Conservation (phyloP, 768 basidiomycete genomes). For the Glaciozyma antarctica region DNA sequence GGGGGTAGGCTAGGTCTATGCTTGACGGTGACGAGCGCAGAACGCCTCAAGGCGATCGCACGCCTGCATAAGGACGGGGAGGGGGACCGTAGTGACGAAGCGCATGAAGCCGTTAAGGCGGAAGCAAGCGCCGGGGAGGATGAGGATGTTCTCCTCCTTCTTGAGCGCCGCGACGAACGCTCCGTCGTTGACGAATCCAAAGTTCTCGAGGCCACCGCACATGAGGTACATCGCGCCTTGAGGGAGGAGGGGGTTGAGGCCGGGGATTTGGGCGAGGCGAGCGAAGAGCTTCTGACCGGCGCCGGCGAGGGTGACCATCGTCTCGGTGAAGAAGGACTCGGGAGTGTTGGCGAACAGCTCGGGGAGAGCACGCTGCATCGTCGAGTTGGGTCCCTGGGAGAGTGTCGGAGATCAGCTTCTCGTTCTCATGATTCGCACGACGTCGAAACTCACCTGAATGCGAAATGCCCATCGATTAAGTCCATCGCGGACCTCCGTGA, state of each 20-base stretch:
- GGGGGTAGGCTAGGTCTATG: background rate
- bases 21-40: constrained; percentile 18
- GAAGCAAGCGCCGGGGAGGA: constrained; percentile 25
- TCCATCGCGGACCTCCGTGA: constrained; percentile 31
- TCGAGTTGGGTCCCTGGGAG: constrained; percentile 35
- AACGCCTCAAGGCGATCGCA: constrained; percentile 29
- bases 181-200: constrained; percentile 21
- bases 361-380: constrained; percentile 29
- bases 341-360: constrained; percentile 30
- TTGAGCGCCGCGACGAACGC: constrained; percentile 21
- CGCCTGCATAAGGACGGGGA: constrained; percentile 21
- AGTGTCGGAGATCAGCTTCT: too few species aligned
- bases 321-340: constrained; percentile 24
- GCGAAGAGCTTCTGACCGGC: constrained; percentile 10
- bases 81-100: constrained; percentile 30
- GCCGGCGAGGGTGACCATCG: constrained; percentile 19
- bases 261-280: constrained; percentile 21
- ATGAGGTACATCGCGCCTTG: constrained; percentile 28
- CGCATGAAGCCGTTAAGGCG: constrained; percentile 26
- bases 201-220: constrained; percentile 16
- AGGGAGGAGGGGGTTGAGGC: constrained; percentile 14
- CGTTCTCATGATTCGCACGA: too few species aligned
- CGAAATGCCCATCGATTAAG: constrained; percentile 38
- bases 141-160: constrained; percentile 27
- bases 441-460: constrained; percentile 29